phyloP scores from a whole-genome alignment of 1,139 yeast species.

The Spencermartinsiella ligniputridi region DNA sequence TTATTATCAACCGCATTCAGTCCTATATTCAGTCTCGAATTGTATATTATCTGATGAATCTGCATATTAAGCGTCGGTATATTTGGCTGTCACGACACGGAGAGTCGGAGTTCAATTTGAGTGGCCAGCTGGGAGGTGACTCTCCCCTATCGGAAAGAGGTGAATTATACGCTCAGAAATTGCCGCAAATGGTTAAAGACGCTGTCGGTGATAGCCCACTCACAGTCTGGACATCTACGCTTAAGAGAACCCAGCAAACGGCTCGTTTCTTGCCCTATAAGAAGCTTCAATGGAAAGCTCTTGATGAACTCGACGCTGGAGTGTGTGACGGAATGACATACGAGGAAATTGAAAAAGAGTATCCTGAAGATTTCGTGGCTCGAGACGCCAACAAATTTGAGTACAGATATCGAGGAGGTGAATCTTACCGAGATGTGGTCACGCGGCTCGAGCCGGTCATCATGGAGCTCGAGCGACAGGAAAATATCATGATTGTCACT shows the following conservation, averaged over 20 bases:
- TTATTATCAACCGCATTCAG: constrained; percentile 80
- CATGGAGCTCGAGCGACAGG: constrained; percentile 97
- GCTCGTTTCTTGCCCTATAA: constrained; percentile 78
- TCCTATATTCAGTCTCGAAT: constrained; percentile 88
- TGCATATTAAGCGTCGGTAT: constrained; percentile 86
- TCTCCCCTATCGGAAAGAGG: constrained; percentile 85
- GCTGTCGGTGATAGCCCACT: constrained; percentile 74
- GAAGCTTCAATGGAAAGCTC: constrained; percentile 90
- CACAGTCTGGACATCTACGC: constrained; percentile 95
- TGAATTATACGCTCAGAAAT: constrained; percentile 72
- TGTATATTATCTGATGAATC: constrained; percentile 91
- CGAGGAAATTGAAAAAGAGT: constrained; percentile 74
- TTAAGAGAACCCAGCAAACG: constrained; percentile 89
- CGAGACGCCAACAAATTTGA: constrained; percentile 95
- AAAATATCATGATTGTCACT: constrained; percentile 88
- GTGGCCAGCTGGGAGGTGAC: constrained; percentile 96
- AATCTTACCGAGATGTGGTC: constrained; percentile 91
- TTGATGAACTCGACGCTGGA: constrained; percentile 97
- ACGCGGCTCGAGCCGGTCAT: constrained; percentile 92
- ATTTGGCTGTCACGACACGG: constrained; percentile 96
- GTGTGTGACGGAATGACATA: constrained; percentile 94
- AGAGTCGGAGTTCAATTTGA: constrained; percentile 84
- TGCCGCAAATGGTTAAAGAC: constrained; percentile 71
- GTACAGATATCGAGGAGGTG: constrained; percentile 95
- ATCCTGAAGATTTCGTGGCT: constrained; percentile 93